These are phyloP conservation scores for Fusarium mangiferae DNA, from an alignment of 2,329 filamentous ascomycete genomes.

Conservation along the genomic window DNA sequence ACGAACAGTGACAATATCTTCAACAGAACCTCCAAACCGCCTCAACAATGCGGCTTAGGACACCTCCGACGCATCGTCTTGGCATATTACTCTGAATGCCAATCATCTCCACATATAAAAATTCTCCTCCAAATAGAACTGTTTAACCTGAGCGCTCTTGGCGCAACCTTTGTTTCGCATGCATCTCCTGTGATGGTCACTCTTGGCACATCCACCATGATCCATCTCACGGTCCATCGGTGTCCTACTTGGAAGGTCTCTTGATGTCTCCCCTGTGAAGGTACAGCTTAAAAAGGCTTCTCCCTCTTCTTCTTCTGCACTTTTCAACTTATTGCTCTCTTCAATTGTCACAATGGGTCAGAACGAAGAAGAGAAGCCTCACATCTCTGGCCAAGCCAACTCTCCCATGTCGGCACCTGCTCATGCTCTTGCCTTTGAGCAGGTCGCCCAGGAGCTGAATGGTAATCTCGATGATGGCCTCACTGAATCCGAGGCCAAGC, in stretches of 20 bases:
- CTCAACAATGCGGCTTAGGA: not conserved
- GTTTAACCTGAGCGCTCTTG: not conserved
- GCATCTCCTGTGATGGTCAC: not conserved
- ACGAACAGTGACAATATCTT: not conserved
- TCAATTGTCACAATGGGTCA: constrained; percentile 20
- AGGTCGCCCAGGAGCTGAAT: constrained; percentile 31
- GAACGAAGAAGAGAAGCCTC: constrained; percentile 15
- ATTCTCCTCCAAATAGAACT: constrained; percentile 27
- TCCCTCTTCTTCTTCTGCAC: not conserved
- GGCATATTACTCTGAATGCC: not conserved
- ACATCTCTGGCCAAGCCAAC: constrained; percentile 41
- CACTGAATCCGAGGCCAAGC: constrained; percentile 51
- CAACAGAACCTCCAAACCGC: not conserved
- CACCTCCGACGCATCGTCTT: not conserved
- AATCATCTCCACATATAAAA: constrained; percentile 11
- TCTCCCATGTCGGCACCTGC: constrained; percentile 39
- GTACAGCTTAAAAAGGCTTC: not conserved
- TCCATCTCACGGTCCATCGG: not conserved
- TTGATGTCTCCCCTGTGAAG: not conserved
- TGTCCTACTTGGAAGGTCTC: not conserved
- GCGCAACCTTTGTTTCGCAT: not conserved
- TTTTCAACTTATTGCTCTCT: not conserved
- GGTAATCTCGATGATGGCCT: constrained; percentile 26
- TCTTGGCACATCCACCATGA: constrained; percentile 22
- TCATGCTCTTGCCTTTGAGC: constrained; percentile 30